phyloP scores from a whole-genome alignment of 2,329 filamentous ascomycete genomes.

The Aureobasidium vineae region DNA sequence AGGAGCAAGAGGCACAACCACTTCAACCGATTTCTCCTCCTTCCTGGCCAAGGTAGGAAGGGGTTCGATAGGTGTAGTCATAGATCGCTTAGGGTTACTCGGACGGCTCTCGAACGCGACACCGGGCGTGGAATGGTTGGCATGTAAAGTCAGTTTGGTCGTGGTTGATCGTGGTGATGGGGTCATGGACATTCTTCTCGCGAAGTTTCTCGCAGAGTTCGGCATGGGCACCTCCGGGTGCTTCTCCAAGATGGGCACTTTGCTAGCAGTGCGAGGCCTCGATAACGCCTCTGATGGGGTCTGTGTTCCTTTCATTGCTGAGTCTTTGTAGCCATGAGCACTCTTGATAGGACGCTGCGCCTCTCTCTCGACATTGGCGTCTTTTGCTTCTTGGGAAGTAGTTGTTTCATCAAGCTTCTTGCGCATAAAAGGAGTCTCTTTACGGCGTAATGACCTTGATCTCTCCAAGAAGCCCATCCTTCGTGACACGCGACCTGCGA shows the following conservation, averaged over 20 bases:
- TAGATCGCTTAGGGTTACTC: not conserved
- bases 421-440: constrained; percentile 27
- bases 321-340: constrained; percentile 1
- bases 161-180: constrained; percentile 6
- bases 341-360: not conserved
- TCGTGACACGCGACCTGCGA: not conserved
- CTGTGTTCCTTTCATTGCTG: constrained; percentile 1
- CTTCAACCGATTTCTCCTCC: not conserved
- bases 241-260: not conserved
- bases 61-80: constrained; percentile 15
- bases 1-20: not conserved
- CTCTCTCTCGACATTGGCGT: not conserved
- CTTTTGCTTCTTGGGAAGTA: constrained; percentile 14
- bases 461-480: constrained; percentile 29
- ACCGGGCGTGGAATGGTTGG: constrained; percentile 20
- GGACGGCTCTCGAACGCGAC: not conserved
- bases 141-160: not conserved
- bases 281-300: not conserved
- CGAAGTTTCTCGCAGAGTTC: not conserved
- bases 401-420: constrained; percentile 25
- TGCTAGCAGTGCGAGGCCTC: constrained; percentile 9
- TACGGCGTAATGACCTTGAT: constrained; percentile 28
- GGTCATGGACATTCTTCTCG: constrained; percentile 19
- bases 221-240: not conserved
- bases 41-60: not conserved